phyloP scores from a whole-genome alignment of 78 protist genomes.

The Dictyostelium citrinum region DNA sequence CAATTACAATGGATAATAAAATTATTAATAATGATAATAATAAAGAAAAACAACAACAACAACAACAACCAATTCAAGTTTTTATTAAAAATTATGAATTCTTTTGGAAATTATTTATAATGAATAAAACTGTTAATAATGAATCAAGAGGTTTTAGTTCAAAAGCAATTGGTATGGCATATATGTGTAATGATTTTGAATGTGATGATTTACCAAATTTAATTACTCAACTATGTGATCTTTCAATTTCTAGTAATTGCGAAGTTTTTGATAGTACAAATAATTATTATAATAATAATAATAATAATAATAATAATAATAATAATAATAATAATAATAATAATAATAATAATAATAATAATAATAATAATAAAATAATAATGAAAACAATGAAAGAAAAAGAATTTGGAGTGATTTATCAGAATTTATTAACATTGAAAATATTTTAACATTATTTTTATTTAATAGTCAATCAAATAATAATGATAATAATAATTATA shows the following conservation, averaged over 20 bases:
- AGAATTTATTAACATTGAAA: background rate
- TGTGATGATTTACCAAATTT: constrained; percentile 11
- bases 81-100: constrained; percentile 24
- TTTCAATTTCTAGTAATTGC: background rate
- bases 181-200: constrained; percentile 39
- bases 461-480: background rate
- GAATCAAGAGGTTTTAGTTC: constrained; percentile 21
- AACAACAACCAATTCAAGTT: constrained; percentile 15
- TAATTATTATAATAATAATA: background rate
- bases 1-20: background rate
- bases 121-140: background rate
- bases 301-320: background rate
- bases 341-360: background rate
- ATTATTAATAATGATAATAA: background rate
- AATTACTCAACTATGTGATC: constrained; percentile 16
- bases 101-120: constrained; percentile 49
- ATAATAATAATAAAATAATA: too few species aligned
- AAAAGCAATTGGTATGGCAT: constrained; percentile 57
- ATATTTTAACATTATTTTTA: constrained; percentile 1
- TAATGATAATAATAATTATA: background rate
- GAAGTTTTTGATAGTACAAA: background rate
- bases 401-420: constrained; percentile 15
- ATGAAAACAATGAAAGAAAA: background rate
- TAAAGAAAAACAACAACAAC: background rate
- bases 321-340: background rate